Evolutionary conservation across 345 rosid genomes (phyloP), one percentile per base, ranked within the genome.

Genomic region (Lumnitzera littorea): DNA sequence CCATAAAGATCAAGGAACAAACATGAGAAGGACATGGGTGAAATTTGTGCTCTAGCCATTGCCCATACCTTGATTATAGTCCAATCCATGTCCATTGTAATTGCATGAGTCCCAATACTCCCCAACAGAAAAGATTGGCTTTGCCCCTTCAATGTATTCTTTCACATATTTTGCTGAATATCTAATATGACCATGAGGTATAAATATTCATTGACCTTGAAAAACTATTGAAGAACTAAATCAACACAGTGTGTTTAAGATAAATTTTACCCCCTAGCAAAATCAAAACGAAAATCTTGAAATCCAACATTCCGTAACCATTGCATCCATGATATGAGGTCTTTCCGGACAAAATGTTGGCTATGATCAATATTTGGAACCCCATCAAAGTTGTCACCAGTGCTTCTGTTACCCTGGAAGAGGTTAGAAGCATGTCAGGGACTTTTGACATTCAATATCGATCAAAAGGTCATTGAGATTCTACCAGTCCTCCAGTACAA

Each of bases 251-350:
- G 7, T 36, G 43, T 36, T 36, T 36, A 5, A 36, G 43, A 36
- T 68, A 20, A 25, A 41, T 60, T 29, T 53, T 87, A 91, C 96
- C 96, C 98, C 61, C 78, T 83, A 24, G 85, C 89, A 74, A 89
- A 91, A 78, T 89, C 98, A 77, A 87, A 91, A 62, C 96, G 98
- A 29, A 89, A 91, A 78, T 91, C 95, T 49, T 87, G 85, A 81
- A 89, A 91, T 46, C 96, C 92, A 13, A 81, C 78, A 6, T 67
- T 58, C 20, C 83, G 82, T 23, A 91, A 62, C 98, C 96, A 79
- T 56, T 70, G 82, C 79, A 91, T 75, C 98, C 96, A 91, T 23
- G 63, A 75, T 29, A 65, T 75, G 52, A 87, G 80, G 79, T 91
- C 98, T 74, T 85, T 91, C 58, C 91, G 82, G 55, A 91, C 98